phyloP scores from a whole-genome alignment of 306 rosid genomes.

The Citrullus colocynthis region DNA sequence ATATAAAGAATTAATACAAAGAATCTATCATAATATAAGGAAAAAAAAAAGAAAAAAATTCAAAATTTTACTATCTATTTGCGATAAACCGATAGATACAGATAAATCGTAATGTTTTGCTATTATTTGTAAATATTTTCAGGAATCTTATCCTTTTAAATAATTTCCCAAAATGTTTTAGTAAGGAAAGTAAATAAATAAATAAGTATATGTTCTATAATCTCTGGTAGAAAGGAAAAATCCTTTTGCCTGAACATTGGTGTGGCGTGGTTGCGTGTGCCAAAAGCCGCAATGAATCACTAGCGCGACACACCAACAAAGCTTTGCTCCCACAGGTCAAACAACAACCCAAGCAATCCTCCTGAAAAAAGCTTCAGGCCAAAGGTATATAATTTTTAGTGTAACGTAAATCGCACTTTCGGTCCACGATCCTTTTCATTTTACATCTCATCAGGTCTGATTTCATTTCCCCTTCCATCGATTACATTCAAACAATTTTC shows the following conservation, averaged over 20 bases:
- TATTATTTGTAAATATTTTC: no score
- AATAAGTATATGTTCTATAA: no score
- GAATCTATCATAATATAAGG: no score
- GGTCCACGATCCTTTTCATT: neutral
- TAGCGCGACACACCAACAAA: neutral
- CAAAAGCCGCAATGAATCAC: neutral
- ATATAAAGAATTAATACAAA: no score
- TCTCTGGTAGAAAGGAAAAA: neutral
- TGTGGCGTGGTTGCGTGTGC: neutral
- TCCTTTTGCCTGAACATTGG: neutral
- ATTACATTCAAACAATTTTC: neutral
- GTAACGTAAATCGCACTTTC: constrained; percentile 5
- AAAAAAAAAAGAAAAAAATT: no score
- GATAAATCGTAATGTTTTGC: no score
- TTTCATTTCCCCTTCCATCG: neutral
- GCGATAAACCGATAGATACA: no score
- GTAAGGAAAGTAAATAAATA: no score
- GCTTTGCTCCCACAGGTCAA: neutral
- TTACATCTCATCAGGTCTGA: constrained; percentile 47
- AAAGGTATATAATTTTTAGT: neutral
- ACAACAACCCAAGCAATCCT: neutral
- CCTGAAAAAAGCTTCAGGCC: neutral
- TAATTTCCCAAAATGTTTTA: no score
- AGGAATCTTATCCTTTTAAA: no score
- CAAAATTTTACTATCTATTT: no score